Evolutionary conservation across 768 basidiomycete species (phyloP).

Genomic region (Lyophyllum decastes): DNA sequence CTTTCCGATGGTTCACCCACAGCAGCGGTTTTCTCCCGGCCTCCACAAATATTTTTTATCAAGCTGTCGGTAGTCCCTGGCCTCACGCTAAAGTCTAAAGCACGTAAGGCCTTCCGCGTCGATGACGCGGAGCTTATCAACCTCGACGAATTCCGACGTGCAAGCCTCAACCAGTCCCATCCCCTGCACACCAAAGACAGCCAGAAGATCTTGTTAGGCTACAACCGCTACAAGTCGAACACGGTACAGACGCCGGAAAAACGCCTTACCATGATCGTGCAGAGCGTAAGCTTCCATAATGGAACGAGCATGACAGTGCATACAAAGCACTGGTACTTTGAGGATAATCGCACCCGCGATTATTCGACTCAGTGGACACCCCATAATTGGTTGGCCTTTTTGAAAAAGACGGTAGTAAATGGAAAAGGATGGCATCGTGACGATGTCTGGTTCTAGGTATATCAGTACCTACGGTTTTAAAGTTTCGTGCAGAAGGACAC

Average conservation of each 20-base stretch:
- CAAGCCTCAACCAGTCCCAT: neutral
- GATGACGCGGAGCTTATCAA: neutral
- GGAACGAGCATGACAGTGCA: neutral
- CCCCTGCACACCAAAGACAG: neutral
- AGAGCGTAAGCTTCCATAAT: neutral
- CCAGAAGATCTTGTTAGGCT: neutral
- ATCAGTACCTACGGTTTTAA: neutral
- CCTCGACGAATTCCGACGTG: neutral
- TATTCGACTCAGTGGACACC: constrained; percentile 2
- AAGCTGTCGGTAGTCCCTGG: neutral
- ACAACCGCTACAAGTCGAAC: neutral
- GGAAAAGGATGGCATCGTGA: constrained; percentile 4
- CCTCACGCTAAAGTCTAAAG: neutral
- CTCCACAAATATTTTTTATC: neutral
- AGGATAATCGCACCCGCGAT: constrained; percentile 1
- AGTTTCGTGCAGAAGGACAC: neutral
- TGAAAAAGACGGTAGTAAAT: neutral
- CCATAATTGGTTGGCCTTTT: neutral
- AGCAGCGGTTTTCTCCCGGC: neutral
- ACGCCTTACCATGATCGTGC: neutral
- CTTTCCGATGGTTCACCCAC: neutral
- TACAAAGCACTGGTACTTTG: neutral
- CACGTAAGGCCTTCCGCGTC: neutral
- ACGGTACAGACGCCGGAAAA: neutral
- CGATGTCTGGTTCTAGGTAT: neutral